phyloP scores from a whole-genome alignment of 2,329 filamentous ascomycete genomes.

The Ophiocordyceps robertsii region DNA sequence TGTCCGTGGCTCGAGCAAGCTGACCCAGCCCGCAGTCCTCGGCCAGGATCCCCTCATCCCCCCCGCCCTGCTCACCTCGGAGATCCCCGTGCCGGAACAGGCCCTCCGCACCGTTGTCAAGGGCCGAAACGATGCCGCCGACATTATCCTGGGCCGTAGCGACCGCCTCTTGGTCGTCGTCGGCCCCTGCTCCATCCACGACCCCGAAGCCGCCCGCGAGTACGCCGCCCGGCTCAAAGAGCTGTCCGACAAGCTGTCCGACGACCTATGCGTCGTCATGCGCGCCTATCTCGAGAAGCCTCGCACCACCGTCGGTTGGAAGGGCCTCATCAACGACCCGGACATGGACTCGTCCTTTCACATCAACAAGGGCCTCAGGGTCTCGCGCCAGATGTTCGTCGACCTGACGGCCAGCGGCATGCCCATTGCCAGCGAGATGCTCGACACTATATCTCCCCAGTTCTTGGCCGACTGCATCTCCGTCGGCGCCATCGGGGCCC shows the following conservation, averaged over 20 bases:
- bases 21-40: constrained; percentile 48
- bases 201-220: constrained; percentile 75
- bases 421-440: constrained; percentile 95
- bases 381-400: constrained; percentile 86
- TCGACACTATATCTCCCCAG: constrained; percentile 96
- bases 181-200: constrained; percentile 94
- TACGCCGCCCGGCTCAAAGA: constrained; percentile 71
- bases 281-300: constrained; percentile 98
- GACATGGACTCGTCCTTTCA: constrained; percentile 95
- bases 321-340: constrained; percentile 97
- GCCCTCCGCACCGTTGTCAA: constrained; percentile 57
- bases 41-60: constrained; percentile 90
- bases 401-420: constrained; percentile 79
- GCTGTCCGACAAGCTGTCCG: constrained; percentile 64
- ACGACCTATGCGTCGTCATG: constrained; percentile 89
- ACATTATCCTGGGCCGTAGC: constrained; percentile 64
- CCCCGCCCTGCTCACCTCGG: constrained; percentile 72
- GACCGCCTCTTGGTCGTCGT: constrained; percentile 90
- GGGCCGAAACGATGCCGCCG: constrained; percentile 54
- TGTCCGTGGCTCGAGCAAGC: not conserved
- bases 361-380: constrained; percentile 95
- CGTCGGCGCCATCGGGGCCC: constrained; percentile 85
- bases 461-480: constrained; percentile 94
- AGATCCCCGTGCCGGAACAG: constrained; percentile 58
- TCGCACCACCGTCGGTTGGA: constrained; percentile 96